Base-by-base conservation (phyloP, 2,329 filamentous ascomycete species). In the Fusarium setosum region DNA sequence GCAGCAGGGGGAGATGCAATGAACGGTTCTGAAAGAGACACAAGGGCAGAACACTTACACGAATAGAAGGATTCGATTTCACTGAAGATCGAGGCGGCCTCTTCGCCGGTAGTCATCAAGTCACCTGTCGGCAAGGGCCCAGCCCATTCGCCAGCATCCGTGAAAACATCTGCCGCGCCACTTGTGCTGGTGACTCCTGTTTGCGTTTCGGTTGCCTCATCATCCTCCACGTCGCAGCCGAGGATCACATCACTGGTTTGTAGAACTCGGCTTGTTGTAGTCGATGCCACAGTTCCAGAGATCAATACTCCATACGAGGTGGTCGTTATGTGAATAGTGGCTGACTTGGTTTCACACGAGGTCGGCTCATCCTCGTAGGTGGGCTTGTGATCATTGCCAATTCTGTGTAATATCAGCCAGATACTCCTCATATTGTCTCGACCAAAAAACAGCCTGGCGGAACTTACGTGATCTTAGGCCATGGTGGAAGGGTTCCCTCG, bases 391-490 rank as follows among this genome's bases (percentile, higher is more conserved):
- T 54, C 48, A 10, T 57, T 57, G 17, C 59, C 53, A 31, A 57
- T 49, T 20, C 59, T 61, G 34, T 15, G 23, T 29, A 3, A 4
- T 31, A 38, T 3, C 37, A 7, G 23, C 38, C 6, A 55, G 44
- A 4, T 26, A 44, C 12, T 29, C 26, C 26, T 29, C 1, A 4
- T 4, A 9, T 12, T 29, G 26, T 8, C 5, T 29, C 1, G 12
- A 29, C 26, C 26, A 9, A 7, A 29, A 12, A 29, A 29, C 26
- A 29, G 26, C 17, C 18, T 12, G 37, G 20, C 18, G 23, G 5
- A 21, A 41, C 37, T 41, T 52, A 60, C 53, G 59, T 61, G 41
- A 57, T 45, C 37, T 42, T 53, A 15, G 59, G 59, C 59, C 59
- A 61, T 15, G 59, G 53, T 4, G 59, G 59, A 29, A 61, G 59